These are phyloP conservation scores for Boletus patriciae DNA, from an alignment of 768 basidiomycete genomes.

Conservation along the genomic window DNA sequence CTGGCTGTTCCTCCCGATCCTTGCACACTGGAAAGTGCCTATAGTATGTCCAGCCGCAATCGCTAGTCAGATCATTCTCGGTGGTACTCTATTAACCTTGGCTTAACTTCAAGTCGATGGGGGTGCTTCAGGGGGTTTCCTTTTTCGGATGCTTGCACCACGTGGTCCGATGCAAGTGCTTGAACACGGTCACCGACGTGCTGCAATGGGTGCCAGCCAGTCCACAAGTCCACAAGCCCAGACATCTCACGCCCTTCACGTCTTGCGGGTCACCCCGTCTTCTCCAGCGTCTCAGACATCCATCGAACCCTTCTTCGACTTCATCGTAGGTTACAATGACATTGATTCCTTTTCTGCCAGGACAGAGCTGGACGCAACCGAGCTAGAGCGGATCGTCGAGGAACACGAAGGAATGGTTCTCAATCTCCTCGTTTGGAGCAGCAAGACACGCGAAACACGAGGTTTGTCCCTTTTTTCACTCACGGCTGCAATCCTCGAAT, in stretches of 20 bases:
- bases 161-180: background rate
- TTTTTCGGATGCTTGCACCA: conserved; percentile 3
- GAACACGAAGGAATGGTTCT: conserved; percentile 69
- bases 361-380: conserved; percentile 62
- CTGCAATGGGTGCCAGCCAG: conserved; percentile 70
- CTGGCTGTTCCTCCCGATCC: background rate
- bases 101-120: too few relatives aligned
- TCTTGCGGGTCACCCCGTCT: conserved; percentile 83
- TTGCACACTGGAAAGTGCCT: too few relatives aligned
- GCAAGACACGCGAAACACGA: conserved; percentile 70
- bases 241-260: conserved; percentile 66
- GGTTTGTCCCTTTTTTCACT: conserved; percentile 42
- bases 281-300: conserved; percentile 88
- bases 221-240: conserved; percentile 48
- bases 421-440: conserved; percentile 80
- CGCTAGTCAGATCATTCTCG: too few relatives aligned
- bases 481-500: background rate
- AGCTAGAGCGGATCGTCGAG: conserved; percentile 81
- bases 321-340: conserved; percentile 83
- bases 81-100: too few relatives aligned
- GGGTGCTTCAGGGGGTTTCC: conserved; percentile 4
- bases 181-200: background rate
- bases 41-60: too few relatives aligned
- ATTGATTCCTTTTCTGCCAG: conserved; percentile 53
- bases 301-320: conserved; percentile 93